Conservation (phyloP, 2,329 filamentous ascomycete genomes). For the Ceratocystis smalleyi region DNA sequence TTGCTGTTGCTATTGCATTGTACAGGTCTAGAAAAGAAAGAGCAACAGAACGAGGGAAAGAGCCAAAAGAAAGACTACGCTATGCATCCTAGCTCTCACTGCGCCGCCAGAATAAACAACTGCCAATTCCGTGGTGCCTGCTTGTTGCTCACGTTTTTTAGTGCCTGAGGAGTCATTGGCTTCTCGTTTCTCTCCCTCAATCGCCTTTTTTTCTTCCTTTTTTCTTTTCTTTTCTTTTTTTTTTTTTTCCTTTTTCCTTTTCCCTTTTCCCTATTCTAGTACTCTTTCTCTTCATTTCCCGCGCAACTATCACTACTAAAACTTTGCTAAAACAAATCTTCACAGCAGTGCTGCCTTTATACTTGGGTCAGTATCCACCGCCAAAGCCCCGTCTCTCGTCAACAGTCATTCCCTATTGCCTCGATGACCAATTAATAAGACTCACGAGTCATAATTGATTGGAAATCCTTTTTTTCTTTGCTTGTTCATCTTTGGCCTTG, state of each 20-base stretch:
- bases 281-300: neutral
- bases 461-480: constrained; percentile 1
- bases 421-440: neutral
- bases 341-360: neutral
- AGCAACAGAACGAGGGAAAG: no score
- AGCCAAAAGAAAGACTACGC: neutral
- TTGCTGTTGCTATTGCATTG: no score
- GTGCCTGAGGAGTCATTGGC: neutral
- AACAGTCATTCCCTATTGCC: neutral
- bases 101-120: neutral
- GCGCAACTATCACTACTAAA: neutral
- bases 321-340: neutral
- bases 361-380: neutral
- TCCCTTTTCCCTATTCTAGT: neutral
- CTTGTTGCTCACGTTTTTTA: neutral
- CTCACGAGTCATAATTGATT: neutral
- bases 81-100: neutral
- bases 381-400: neutral
- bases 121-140: neutral
- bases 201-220: neutral
- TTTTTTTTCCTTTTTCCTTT: neutral
- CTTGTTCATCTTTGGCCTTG: neutral
- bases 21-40: no score
- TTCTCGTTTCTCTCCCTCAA: neutral
- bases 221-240: neutral